A percentile compares a stretch with the other conserved stretches of the same genome.
Evolutionary conservation across 345 rosid genomes (phyloP).

Genomic region (Camelina laxa): DNA sequence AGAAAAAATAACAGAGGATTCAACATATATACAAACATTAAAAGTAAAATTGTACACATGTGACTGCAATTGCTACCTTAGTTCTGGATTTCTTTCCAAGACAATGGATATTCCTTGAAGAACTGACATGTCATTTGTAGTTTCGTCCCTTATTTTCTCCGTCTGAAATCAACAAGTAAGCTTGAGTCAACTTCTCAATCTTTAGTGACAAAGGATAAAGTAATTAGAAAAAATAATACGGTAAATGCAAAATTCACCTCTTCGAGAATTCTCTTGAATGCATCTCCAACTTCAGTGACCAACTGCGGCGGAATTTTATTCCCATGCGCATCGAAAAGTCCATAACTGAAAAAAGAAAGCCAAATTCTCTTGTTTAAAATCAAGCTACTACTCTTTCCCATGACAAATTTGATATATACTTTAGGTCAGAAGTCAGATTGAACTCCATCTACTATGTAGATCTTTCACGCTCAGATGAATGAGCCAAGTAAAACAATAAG

Average conservation of each 20-base stretch:
- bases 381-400: background rate
- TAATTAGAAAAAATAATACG: background rate
- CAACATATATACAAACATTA: background rate
- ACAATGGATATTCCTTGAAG: conserved; percentile 80
- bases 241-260: conserved; percentile 54
- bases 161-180: conserved; percentile 54
- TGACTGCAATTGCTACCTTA: conserved; percentile 56
- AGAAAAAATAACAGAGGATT: conserved; percentile 13
- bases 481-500: background rate
- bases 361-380: conserved; percentile 26
- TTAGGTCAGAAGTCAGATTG: conserved; percentile 8
- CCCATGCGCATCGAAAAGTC: conserved; percentile 71
- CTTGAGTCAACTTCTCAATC: conserved; percentile 7
- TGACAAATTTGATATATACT: background rate
- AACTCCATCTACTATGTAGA: background rate
- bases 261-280: conserved; percentile 74
- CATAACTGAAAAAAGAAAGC: conserved; percentile 55
- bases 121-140: conserved; percentile 75
- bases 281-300: conserved; percentile 77
- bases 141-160: conserved; percentile 77
- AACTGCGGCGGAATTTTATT: conserved; percentile 62
- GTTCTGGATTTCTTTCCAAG: conserved; percentile 71
- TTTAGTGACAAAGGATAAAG: background rate
- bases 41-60: background rate
- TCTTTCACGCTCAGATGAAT: background rate